Conservation (phyloP, 1,284 basidiomycete species). For the Tremellales sp. region DNA sequence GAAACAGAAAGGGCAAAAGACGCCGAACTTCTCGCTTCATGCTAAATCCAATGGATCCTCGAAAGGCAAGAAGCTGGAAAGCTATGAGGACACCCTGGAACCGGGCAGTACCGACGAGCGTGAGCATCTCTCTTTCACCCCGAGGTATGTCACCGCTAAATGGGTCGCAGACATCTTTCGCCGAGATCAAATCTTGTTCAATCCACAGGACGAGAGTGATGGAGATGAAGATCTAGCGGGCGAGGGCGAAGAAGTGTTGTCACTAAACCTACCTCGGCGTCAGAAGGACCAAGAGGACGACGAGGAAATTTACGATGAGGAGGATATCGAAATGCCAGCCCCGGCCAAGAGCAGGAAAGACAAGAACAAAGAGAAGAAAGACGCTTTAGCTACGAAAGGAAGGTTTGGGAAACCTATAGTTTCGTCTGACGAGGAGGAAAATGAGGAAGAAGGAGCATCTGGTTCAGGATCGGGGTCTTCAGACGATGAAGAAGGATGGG, state of each 20-base stretch:
- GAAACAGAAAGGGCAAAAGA: constrained; percentile 1
- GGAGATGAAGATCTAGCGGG: constrained; percentile 42
- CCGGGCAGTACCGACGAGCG: constrained; percentile 49
- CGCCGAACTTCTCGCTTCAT: constrained; percentile 7
- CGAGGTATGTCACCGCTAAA: neutral
- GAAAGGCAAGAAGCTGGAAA: constrained; percentile 38
- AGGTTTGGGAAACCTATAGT: constrained; percentile 46
- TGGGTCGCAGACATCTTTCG: constrained; percentile 46
- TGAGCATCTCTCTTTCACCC: constrained; percentile 22
- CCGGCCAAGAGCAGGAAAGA: constrained; percentile 37
- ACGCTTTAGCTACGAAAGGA: constrained; percentile 38
- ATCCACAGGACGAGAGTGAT: constrained; percentile 56
- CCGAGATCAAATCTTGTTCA: constrained; percentile 73
- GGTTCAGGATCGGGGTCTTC: constrained; percentile 34
- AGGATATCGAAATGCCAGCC: constrained; percentile 44
- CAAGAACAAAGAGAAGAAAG: constrained; percentile 48
- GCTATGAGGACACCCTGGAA: constrained; percentile 48
- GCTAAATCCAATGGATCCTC: constrained; percentile 10
- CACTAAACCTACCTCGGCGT: constrained; percentile 42
- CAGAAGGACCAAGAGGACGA: constrained; percentile 38
- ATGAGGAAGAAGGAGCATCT: constrained; percentile 42
- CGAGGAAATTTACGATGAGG: constrained; percentile 44
- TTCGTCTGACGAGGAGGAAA: constrained; percentile 55
- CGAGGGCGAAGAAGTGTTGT: constrained; percentile 65
- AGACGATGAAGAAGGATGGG: constrained; percentile 67